Conservation (phyloP, 257 asterid genomes). For the Fraxinus quadrangulata region DNA sequence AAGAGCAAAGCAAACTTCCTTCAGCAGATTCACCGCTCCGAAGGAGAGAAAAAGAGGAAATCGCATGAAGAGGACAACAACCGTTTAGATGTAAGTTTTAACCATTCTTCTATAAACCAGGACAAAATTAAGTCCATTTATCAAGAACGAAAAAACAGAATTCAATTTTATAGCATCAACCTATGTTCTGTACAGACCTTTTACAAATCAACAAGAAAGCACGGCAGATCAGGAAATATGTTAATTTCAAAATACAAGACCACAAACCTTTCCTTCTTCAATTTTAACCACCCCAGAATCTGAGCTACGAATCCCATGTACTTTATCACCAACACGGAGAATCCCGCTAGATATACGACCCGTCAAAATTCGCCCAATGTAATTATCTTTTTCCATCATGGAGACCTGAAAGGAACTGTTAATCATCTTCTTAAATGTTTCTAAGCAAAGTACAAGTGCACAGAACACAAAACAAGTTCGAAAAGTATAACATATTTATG, state of each 20-base stretch:
- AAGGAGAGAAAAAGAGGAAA: background rate
- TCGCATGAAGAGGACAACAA: background rate
- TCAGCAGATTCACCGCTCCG: background rate
- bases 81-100: background rate
- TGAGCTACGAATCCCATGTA: slow-evolving; percentile 75
- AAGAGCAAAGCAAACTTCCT: background rate
- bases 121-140: background rate
- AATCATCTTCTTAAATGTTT: slow-evolving; percentile 46
- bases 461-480: slow-evolving; percentile 12
- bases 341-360: slow-evolving; percentile 89
- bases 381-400: slow-evolving; percentile 97
- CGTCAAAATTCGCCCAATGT: slow-evolving; percentile 90
- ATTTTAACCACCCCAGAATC: slow-evolving; percentile 75
- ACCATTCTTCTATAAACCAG: background rate
- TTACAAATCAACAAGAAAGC: background rate
- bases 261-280: slow-evolving; percentile 96
- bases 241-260: slow-evolving; percentile 11
- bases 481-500: slow-evolving; percentile 17
- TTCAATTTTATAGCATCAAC: background rate
- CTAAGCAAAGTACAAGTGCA: slow-evolving; percentile 29
- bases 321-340: slow-evolving; percentile 85
- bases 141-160: background rate
- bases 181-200: background rate
- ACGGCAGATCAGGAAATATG: background rate
- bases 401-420: slow-evolving; percentile 88